Conservation (phyloP, 2,329 filamentous ascomycete genomes). For the Claviceps sp. region DNA sequence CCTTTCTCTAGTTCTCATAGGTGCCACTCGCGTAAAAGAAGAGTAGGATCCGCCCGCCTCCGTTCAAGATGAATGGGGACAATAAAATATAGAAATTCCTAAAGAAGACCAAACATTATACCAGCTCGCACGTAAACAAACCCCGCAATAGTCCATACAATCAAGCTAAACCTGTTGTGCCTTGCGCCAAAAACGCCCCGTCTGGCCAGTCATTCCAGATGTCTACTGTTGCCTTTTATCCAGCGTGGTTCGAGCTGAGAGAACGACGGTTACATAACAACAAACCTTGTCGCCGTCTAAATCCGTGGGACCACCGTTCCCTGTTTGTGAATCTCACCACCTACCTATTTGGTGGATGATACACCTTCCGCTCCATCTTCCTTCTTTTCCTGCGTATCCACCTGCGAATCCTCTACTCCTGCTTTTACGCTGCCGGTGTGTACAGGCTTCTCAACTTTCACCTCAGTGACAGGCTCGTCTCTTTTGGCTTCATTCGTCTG, state of each 20-base stretch:
- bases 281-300: background rate
- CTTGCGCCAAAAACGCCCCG: conserved; percentile 10
- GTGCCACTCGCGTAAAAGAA: too few species aligned
- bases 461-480: conserved; percentile 8
- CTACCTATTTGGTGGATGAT: conserved; percentile 11
- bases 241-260: background rate
- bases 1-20: too few species aligned
- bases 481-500: conserved; percentile 10
- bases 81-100: too few species aligned
- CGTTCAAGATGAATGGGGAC: too few species aligned
- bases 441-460: conserved; percentile 12
- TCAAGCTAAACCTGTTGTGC: conserved; percentile 1
- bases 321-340: conserved; percentile 4
- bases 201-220: conserved; percentile 1
- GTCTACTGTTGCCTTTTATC: conserved; percentile 2
- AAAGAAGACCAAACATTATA: background rate
- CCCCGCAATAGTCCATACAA: background rate
- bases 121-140: background rate
- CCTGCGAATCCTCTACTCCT: conserved; percentile 20
- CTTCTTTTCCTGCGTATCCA: conserved; percentile 19
- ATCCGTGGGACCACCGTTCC: background rate
- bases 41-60: too few species aligned
- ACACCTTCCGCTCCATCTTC: conserved; percentile 12
- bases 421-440: conserved; percentile 9
- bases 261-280: background rate